Conservation (phyloP, 139 green algal genomes). For the Chlorella sorokiniana region DNA sequence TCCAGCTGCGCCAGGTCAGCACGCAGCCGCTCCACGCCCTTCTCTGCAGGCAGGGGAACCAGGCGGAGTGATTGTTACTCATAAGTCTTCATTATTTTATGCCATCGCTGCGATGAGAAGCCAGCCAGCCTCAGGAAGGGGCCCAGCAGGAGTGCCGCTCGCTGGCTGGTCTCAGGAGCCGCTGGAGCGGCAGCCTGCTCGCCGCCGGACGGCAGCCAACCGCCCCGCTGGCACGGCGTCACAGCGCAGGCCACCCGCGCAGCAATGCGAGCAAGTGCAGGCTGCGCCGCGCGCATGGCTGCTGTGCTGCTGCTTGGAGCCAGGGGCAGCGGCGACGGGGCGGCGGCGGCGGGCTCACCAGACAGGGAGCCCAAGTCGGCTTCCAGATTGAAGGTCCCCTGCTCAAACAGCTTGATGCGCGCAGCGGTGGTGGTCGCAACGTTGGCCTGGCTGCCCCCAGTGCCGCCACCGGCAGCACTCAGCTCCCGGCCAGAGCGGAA, state of each 20-base stretch:
- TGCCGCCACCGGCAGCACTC: background rate
- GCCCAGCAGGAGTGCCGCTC: too few relatives aligned
- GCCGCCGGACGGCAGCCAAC: too few relatives aligned
- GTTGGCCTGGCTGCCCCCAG: background rate
- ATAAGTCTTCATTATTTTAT: background rate
- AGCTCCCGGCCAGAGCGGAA: background rate
- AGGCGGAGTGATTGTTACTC: background rate
- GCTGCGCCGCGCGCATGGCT: too few relatives aligned
- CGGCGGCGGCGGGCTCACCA: background rate
- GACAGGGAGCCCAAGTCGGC: conserved; percentile 19
- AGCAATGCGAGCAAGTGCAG: too few relatives aligned
- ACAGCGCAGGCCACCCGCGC: too few relatives aligned
- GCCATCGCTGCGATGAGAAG: too few relatives aligned
- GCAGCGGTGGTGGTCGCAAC: conserved; percentile 1
- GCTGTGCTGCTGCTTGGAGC: background rate
- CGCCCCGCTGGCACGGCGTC: too few relatives aligned
- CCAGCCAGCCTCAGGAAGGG: too few relatives aligned
- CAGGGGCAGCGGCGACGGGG: background rate
- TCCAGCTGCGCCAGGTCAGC: conserved; percentile 43
- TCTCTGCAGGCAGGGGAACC: conserved; percentile 35
- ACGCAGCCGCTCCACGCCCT: conserved; percentile 50
- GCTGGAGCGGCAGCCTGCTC: too few relatives aligned
- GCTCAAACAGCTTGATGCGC: conserved; percentile 32
- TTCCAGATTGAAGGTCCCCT: conserved; percentile 40
- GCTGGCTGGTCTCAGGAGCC: too few relatives aligned